These are phyloP conservation scores for Solanum microdontum DNA, from an alignment of 257 asterid genomes.

Conservation along the genomic window DNA sequence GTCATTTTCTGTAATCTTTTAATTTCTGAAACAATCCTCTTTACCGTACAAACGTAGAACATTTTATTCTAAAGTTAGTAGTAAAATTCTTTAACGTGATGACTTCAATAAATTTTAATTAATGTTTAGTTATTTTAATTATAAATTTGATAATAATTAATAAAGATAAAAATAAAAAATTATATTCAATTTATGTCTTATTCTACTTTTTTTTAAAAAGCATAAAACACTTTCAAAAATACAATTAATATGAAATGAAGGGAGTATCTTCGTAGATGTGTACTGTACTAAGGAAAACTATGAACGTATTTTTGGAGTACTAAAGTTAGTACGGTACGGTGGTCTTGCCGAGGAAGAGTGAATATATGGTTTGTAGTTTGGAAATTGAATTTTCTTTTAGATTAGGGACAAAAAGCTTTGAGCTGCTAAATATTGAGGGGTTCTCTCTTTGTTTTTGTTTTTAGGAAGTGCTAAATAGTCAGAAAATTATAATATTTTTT, in stretches of 20 bases:
- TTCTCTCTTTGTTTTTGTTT: no score
- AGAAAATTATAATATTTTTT: no score
- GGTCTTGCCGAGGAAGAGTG: no score
- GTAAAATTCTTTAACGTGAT: no score
- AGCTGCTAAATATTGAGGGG: not conserved
- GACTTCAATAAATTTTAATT: no score
- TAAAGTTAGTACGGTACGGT: not conserved
- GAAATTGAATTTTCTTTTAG: not conserved
- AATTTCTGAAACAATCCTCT: not conserved
- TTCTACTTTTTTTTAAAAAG: no score
- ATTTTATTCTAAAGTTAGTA: not conserved
- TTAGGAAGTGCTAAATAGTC: no score
- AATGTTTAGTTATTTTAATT: no score
- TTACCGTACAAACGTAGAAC: not conserved
- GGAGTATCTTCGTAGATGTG: no score
- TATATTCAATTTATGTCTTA: no score
- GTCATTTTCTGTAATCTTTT: not conserved
- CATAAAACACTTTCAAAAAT: accelerated
- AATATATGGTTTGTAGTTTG: not conserved
- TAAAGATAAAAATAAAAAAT: no score
- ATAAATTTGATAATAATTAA: not conserved
- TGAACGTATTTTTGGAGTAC: not conserved
- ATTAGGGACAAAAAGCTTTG: not conserved
- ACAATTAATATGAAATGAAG: no score
- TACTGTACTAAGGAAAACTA: not conserved